phyloP scores from a whole-genome alignment of 140 eudicot species.

The Senecio squalidus region DNA sequence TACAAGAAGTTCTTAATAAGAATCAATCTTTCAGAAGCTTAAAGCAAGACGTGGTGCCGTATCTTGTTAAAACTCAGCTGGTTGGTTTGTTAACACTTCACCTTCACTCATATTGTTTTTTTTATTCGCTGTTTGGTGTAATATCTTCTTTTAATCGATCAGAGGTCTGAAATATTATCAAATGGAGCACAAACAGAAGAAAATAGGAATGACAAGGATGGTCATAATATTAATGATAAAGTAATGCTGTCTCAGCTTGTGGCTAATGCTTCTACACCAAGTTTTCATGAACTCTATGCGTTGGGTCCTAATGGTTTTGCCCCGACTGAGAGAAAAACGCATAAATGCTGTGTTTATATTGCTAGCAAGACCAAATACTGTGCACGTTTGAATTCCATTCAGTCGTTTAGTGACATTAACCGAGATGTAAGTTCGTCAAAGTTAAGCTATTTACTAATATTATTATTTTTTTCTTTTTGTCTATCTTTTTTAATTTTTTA shows the following conservation, averaged over 20 bases:
- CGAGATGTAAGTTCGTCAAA: slow-evolving; percentile 68
- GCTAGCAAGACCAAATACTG: slow-evolving; percentile 80
- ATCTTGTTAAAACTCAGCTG: slow-evolving; percentile 85
- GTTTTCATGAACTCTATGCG: slow-evolving; percentile 76
- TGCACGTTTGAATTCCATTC: slow-evolving; percentile 76
- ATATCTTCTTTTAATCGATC: slow-evolving; percentile 17
- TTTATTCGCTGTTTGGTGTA: background rate
- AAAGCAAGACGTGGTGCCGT: slow-evolving; percentile 85
- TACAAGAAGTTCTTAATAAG: slow-evolving; percentile 72
- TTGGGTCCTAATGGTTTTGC: slow-evolving; percentile 57
- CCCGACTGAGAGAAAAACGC: slow-evolving; percentile 54
- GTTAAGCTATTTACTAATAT: background rate
- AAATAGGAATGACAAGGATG: slow-evolving; percentile 56
- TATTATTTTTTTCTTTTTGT: background rate
- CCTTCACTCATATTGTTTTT: background rate
- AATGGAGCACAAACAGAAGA: slow-evolving; percentile 64
- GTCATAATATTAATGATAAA: slow-evolving; percentile 34
- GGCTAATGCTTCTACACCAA: slow-evolving; percentile 85
- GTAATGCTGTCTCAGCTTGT: slow-evolving; percentile 77
- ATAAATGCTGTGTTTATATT: slow-evolving; percentile 86
- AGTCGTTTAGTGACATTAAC: slow-evolving; percentile 78
- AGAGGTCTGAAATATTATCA: slow-evolving; percentile 69
- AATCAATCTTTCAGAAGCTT: slow-evolving; percentile 74
- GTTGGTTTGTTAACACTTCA: slow-evolving; percentile 41
- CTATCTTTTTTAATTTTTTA: background rate